phyloP scores from a whole-genome alignment of 108 stramenopile genomes.

The Nitzschia inconspicua region DNA sequence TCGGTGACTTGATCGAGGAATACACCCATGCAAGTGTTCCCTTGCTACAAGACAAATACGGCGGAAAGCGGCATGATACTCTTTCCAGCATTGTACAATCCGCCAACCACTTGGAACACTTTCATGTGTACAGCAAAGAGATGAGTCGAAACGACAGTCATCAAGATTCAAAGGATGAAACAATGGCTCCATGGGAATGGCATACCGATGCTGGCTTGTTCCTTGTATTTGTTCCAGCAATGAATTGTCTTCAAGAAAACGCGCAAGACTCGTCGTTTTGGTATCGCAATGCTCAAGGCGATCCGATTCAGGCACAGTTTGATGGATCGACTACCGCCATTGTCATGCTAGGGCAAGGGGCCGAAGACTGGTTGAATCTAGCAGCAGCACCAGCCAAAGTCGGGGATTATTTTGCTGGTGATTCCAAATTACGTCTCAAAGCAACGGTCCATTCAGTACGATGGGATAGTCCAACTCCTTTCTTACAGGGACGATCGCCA shows the following conservation, averaged over 20 bases:
- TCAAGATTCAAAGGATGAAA: background rate
- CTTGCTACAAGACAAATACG: constrained; percentile 6
- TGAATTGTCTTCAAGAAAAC: constrained; percentile 35
- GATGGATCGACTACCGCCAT: constrained; percentile 42
- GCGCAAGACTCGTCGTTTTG: constrained; percentile 24
- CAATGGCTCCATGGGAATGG: constrained; percentile 36
- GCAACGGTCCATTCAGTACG: constrained; percentile 73
- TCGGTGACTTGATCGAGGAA: constrained; percentile 10
- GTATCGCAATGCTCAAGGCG: constrained; percentile 10
- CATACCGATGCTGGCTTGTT: constrained; percentile 84
- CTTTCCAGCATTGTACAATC: constrained; percentile 36
- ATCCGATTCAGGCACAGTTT: constrained; percentile 34
- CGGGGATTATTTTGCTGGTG: no score
- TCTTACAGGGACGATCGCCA: background rate
- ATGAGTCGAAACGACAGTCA: background rate
- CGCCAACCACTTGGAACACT: constrained; percentile 57
- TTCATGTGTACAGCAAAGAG: constrained; percentile 55
- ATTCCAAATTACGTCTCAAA: constrained; percentile 16
- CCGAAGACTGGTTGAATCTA: constrained; percentile 58
- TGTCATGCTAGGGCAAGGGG: constrained; percentile 67
- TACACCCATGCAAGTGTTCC: constrained; percentile 1
- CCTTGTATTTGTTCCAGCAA: constrained; percentile 69
- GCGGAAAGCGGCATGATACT: constrained; percentile 16
- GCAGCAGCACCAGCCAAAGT: background rate
- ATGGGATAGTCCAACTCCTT: background rate